phyloP scores from a whole-genome alignment of 495 filamentous ascomycete genomes.

The Cenococcum geophilum region DNA sequence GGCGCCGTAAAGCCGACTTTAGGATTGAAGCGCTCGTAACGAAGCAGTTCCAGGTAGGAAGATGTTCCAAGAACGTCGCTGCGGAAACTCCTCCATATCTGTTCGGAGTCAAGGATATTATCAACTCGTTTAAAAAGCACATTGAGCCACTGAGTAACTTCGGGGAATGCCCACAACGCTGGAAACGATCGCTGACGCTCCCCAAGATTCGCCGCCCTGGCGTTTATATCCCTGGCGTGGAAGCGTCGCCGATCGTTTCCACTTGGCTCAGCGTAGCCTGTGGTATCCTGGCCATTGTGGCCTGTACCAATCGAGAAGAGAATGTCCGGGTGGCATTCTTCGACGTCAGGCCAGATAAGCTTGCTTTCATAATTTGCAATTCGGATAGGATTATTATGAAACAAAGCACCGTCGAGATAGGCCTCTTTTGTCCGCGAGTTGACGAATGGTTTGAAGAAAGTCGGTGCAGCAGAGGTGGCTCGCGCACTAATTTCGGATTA shows the following conservation, averaged over 20 bases:
- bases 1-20: slow-evolving; percentile 24
- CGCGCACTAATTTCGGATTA: slow-evolving; percentile 24
- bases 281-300: background rate
- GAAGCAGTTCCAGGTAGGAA: background rate
- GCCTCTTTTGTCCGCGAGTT: slow-evolving; percentile 25
- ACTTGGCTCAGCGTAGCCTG: background rate
- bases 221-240: background rate
- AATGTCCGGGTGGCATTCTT: slow-evolving; percentile 35
- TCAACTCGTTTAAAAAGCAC: slow-evolving; percentile 20
- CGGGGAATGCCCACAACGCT: background rate
- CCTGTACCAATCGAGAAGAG: slow-evolving; percentile 42
- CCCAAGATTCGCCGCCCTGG: background rate
- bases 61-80: slow-evolving; percentile 8
- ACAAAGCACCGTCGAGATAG: slow-evolving; percentile 31
- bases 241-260: background rate
- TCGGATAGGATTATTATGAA: slow-evolving; percentile 39
- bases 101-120: slow-evolving; percentile 27
- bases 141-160: slow-evolving; percentile 10
- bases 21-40: slow-evolving; percentile 29
- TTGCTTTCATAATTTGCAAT: slow-evolving; percentile 40
- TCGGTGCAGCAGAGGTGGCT: slow-evolving; percentile 45
- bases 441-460: slow-evolving; percentile 44
- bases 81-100: slow-evolving; percentile 20
- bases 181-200: background rate
- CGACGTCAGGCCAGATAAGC: slow-evolving; percentile 38